Base-by-base conservation (phyloP, 192 early-diverging fungal genomes). In the Backusella westeae region DNA sequence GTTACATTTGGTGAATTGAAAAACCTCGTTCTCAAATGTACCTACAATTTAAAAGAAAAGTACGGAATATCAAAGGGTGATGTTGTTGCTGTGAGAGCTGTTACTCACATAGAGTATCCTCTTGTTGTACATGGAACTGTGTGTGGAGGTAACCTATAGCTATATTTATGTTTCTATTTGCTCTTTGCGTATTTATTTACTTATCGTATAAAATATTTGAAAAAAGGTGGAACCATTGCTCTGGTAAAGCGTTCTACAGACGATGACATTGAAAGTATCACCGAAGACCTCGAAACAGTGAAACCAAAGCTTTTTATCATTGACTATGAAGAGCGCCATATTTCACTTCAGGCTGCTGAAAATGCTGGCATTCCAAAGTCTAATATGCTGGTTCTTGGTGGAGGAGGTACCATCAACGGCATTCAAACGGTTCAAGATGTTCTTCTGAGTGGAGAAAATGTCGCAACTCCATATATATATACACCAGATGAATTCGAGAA, bases 191-290 rank as follows among this genome's bases (percentile, higher is more conserved):
- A 26, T 56, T 56, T 56, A 8, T 56, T 26, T 23, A 56, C n/a
- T 56, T 23, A 8, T 23, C 0, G 49, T 56, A 56, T 23, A 23
- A 23, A 56, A 23, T 8, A 0, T n/a, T 49, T 49, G 4, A 17
- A 49, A 49, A 49, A 49, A 56, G 53, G 53, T 56, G 53, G 53
- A 56, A 56, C 53, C 9, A 56, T 56, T 56, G 53, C 53, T 56
- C 53, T 56, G 2, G 9, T 56, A 12, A 56, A 56, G 9, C 53
- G 53, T 0, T 56, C 53, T 56, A 21, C 53, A 23, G 53, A 56
- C 9, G 53, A 56, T 26, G 53, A 56, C 23, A 3, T 23, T 56
- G 1, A 21, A 56, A 56, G 21, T 21, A 56, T 56, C 8, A 56
- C 53, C 6, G 53, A 56, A 2, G 53, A 56, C 21, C 3, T 56